A percentile compares a stretch with the other conserved stretches of the same genome.
These are phyloP conservation scores for Penicillium lividum DNA, from an alignment of 495 filamentous ascomycete species.

Conservation along the genomic window DNA sequence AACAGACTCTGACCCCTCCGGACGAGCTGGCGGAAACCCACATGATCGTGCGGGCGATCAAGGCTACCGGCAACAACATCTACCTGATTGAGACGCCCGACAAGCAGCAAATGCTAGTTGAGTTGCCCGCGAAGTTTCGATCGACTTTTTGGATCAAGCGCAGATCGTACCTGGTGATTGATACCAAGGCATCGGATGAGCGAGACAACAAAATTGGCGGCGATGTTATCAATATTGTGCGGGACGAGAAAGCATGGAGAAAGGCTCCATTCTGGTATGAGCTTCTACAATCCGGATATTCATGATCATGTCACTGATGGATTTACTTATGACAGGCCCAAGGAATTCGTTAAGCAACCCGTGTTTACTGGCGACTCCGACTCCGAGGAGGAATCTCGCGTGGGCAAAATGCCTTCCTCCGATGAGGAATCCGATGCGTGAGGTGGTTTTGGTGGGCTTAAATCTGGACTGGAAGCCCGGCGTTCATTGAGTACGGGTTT, in stretches of 20 bases:
- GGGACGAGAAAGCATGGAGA: conserved; percentile 89
- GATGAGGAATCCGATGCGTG: conserved; percentile 56
- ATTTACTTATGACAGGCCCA: conserved; percentile 58
- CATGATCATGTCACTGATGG: conserved; percentile 17
- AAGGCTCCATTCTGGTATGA: conserved; percentile 86
- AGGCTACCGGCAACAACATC: conserved; percentile 83
- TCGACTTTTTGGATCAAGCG: conserved; percentile 89
- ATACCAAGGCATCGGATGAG: conserved; percentile 64
- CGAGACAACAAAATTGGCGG: conserved; percentile 78
- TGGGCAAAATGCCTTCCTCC: conserved; percentile 79
- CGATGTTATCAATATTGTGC: conserved; percentile 89
- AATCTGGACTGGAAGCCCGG: conserved; percentile 6
- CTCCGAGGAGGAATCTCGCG: conserved; percentile 74
- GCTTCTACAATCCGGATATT: neutral
- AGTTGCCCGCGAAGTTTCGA: conserved; percentile 79
- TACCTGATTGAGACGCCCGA: conserved; percentile 70
- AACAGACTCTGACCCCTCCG: conserved; percentile 75
- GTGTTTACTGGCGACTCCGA: conserved; percentile 35
- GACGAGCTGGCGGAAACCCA: conserved; percentile 62
- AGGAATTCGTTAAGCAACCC: conserved; percentile 70
- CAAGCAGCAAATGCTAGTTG: conserved; percentile 60
- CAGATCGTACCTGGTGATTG: conserved; percentile 82
- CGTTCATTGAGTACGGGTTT: conserved; percentile 28
- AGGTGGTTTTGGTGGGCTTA: conserved; percentile 3
- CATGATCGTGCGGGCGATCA: conserved; percentile 70